These are phyloP conservation scores for Capronia epimyces DNA, from an alignment of 2,329 filamentous ascomycete species.

Conservation along the genomic window DNA sequence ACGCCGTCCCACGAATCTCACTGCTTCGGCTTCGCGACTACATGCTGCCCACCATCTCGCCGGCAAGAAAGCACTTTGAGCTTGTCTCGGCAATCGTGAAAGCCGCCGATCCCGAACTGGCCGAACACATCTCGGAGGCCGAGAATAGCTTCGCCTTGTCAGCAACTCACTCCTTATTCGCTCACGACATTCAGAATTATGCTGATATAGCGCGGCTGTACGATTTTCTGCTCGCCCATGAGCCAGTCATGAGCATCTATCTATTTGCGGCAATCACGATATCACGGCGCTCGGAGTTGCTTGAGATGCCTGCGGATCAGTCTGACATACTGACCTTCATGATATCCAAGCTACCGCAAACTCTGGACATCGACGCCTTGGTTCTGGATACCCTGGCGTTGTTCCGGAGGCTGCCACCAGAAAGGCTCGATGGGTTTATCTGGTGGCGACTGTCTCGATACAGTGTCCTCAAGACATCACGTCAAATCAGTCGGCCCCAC, in stretches of 20 bases:
- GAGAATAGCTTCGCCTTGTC: constrained; percentile 89
- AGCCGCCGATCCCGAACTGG: constrained; percentile 65
- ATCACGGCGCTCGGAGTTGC: constrained; percentile 72
- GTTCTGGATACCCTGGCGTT: constrained; percentile 62
- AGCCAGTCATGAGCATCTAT: constrained; percentile 86
- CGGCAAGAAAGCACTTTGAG: constrained; percentile 76
- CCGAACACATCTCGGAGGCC: constrained; percentile 66
- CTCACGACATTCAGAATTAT: constrained; percentile 89
- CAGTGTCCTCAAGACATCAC: constrained; percentile 82
- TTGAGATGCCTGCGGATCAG: constrained; percentile 75
- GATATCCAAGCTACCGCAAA: constrained; percentile 77
- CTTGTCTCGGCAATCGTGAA: constrained; percentile 78
- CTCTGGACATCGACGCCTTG: constrained; percentile 72
- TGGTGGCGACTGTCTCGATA: constrained; percentile 68
- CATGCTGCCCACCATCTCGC: constrained; percentile 83
- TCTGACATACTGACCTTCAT: constrained; percentile 88
- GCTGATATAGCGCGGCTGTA: constrained; percentile 84
- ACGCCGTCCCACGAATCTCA: constrained; percentile 73
- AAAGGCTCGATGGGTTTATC: constrained; percentile 55
- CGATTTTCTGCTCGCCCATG: constrained; percentile 80
- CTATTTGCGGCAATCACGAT: constrained; percentile 86
- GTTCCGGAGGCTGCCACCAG: constrained; percentile 63
- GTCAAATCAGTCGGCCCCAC: constrained; percentile 50
- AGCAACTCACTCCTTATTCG: constrained; percentile 92
- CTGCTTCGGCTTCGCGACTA: constrained; percentile 90